phyloP scores from a whole-genome alignment of 305 asterid species.

The Fraxinus floribunda region DNA sequence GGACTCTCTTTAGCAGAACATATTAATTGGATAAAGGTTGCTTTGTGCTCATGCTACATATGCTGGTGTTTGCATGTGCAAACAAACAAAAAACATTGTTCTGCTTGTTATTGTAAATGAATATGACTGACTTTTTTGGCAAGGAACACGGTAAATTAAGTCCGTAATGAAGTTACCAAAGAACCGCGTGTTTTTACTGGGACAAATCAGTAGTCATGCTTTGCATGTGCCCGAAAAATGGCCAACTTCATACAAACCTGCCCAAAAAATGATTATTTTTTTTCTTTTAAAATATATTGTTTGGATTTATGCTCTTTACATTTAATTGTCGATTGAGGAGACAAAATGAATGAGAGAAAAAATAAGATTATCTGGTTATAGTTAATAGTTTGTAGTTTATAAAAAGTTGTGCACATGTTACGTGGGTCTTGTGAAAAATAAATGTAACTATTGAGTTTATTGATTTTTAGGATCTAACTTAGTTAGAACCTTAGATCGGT shows the following conservation, averaged over 20 bases:
- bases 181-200: neutral
- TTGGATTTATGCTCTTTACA: neutral
- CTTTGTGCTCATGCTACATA: neutral
- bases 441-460: neutral
- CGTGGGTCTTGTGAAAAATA: neutral
- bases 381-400: neutral
- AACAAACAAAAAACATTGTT: neutral
- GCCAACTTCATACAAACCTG: neutral
- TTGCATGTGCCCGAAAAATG: neutral
- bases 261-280: neutral
- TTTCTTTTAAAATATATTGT: neutral
- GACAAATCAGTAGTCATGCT: neutral
- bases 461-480: neutral
- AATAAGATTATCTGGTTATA: neutral
- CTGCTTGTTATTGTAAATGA: neutral
- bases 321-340: neutral
- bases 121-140: neutral
- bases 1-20: neutral
- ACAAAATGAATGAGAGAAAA: neutral
- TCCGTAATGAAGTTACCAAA: neutral
- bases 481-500: neutral
- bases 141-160: neutral
- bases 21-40: neutral
- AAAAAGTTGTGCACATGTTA: neutral
- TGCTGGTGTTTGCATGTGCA: neutral